These are phyloP conservation scores for Drechmeria coniospora DNA, from an alignment of 2,329 filamentous ascomycete species.

Conservation along the genomic window DNA sequence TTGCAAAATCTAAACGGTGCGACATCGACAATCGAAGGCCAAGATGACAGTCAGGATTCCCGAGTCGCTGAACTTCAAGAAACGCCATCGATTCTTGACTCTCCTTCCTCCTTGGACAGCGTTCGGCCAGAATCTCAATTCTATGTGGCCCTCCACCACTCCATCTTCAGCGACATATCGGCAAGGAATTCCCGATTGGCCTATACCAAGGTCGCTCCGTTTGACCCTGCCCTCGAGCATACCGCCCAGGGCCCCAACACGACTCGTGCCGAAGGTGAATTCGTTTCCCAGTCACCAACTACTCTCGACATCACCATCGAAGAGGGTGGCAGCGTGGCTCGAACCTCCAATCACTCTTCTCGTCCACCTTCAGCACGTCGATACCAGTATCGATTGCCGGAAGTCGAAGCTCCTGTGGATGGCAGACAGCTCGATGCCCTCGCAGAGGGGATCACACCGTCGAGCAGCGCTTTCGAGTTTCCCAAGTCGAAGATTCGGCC, in stretches of 20 bases:
- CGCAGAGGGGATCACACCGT: too few species aligned
- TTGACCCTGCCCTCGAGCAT: constrained; percentile 3
- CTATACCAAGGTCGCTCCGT: constrained; percentile 8
- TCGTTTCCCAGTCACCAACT: constrained; percentile 5
- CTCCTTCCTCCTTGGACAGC: too few species aligned
- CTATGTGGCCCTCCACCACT: constrained; percentile 5
- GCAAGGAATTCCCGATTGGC: constrained; percentile 2
- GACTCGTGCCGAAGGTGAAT: background rate
- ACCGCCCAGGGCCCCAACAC: background rate
- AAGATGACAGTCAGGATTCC: too few species aligned
- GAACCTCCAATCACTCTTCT: too few species aligned
- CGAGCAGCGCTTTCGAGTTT: too few species aligned
- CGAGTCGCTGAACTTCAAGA: too few species aligned
- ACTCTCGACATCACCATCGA: constrained; percentile 1
- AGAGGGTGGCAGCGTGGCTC: too few species aligned
- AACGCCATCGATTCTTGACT: too few species aligned
- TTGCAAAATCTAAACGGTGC: too few species aligned
- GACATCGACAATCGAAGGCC: too few species aligned
- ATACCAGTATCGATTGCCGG: background rate
- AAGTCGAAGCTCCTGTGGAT: background rate
- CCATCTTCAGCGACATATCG: background rate
- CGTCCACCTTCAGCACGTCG: too few species aligned
- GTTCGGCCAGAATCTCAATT: constrained; percentile 11
- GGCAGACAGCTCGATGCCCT: too few species aligned
- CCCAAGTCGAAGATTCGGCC: constrained; percentile 4